A percentile compares a stretch with the other conserved stretches of the same genome.
phyloP scores from a whole-genome alignment of 495 filamentous ascomycete species.

The Tuber brumale region DNA sequence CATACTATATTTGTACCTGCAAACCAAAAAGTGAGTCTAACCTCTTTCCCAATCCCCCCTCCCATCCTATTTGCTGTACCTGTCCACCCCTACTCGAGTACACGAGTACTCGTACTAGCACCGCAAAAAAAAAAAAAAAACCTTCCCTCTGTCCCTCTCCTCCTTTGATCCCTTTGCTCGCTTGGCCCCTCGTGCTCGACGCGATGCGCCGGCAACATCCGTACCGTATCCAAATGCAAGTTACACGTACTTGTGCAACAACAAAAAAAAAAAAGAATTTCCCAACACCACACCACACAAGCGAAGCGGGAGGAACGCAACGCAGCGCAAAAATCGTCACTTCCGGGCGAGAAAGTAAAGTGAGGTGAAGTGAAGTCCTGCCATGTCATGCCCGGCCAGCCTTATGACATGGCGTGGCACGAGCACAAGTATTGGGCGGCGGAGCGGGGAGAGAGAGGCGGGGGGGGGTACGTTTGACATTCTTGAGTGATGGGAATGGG shows the following conservation, averaged over 20 bases:
- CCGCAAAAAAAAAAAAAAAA: not conserved
- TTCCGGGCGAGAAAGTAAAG: not conserved
- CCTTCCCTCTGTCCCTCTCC: not conserved
- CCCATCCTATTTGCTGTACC: not conserved
- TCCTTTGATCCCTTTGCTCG: not conserved
- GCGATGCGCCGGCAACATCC: not conserved
- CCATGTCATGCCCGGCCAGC: not conserved
- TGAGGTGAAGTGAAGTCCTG: not conserved
- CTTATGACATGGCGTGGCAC: not conserved
- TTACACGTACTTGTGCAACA: not conserved
- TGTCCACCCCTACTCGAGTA: too few species aligned
- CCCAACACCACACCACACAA: not conserved
- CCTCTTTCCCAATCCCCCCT: not conserved
- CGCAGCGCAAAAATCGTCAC: not conserved
- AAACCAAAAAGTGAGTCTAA: not conserved
- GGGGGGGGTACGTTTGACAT: not conserved
- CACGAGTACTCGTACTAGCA: too few species aligned
- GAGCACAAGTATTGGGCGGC: not conserved
- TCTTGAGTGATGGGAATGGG: not conserved
- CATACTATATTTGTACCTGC: not conserved
- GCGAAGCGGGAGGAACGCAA: not conserved
- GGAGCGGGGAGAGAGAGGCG: not conserved
- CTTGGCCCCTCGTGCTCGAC: not conserved
- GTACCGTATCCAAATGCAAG: not conserved
- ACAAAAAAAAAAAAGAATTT: not conserved